phyloP scores from a whole-genome alignment of 495 filamentous ascomycete species.

The Mycothermus thermophilus region DNA sequence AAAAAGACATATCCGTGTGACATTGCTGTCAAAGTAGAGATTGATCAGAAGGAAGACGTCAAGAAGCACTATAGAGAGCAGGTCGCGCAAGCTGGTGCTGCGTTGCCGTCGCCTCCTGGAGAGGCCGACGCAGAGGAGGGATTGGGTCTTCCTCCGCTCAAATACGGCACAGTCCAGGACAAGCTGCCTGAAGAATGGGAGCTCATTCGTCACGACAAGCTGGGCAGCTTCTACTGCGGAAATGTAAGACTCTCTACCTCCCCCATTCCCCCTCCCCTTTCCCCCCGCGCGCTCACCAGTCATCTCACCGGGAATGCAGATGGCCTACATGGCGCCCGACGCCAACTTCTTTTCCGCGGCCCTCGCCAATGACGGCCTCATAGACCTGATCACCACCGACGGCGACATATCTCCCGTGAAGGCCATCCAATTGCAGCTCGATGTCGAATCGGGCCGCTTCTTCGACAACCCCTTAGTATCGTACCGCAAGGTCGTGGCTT shows the following conservation, averaged over 20 bases:
- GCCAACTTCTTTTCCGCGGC: constrained; percentile 81
- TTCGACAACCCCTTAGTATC: constrained; percentile 66
- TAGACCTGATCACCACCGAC: constrained; percentile 72
- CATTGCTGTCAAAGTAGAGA: constrained; percentile 66
- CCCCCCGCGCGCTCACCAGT: constrained; percentile 1
- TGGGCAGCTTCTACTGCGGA: constrained; percentile 89
- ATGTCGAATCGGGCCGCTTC: constrained; percentile 55
- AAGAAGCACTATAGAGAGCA: constrained; percentile 49
- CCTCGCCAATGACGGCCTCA: constrained; percentile 67
- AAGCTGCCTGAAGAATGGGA: constrained; percentile 64
- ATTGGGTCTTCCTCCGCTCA: constrained; percentile 50
- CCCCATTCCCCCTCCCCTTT: too few species aligned
- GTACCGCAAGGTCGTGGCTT: constrained; percentile 71
- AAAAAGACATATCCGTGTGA: constrained; percentile 78
- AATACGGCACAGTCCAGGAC: constrained; percentile 67
- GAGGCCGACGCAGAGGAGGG: constrained; percentile 18
- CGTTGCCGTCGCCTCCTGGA: neutral
- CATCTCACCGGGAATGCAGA: constrained; percentile 25
- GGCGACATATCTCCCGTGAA: constrained; percentile 54
- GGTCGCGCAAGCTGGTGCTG: constrained; percentile 1
- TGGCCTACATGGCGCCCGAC: constrained; percentile 81
- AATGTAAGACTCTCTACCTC: constrained; percentile 45
- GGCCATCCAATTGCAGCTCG: constrained; percentile 51
- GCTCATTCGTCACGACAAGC: constrained; percentile 50
- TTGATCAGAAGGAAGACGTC: constrained; percentile 62